Evolutionary conservation across 495 filamentous ascomycete species (phyloP).

Genomic region (Aspergillus asperescens): DNA sequence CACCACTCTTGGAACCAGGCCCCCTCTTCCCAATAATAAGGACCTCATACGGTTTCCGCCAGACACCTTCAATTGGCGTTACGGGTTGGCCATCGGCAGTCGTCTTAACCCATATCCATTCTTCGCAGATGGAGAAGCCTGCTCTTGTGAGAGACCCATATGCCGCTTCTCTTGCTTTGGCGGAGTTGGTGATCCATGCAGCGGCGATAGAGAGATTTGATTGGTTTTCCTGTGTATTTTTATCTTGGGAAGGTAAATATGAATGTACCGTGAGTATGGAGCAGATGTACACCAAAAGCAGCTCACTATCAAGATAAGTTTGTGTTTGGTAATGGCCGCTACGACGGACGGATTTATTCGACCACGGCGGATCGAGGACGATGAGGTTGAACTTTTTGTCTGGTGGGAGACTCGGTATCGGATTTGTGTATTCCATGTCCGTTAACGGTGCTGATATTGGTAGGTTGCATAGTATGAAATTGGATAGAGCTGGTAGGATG

Average conservation of each 20-base stretch:
- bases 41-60: constrained; percentile 84
- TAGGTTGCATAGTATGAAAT: constrained; percentile 43
- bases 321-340: constrained; percentile 61
- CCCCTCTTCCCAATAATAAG: constrained; percentile 59
- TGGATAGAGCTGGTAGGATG: constrained; percentile 48
- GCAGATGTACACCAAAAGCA: constrained; percentile 25
- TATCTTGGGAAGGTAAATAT: neutral
- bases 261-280: constrained; percentile 29
- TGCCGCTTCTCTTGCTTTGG: constrained; percentile 52
- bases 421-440: neutral
- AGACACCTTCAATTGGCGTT: constrained; percentile 58
- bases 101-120: constrained; percentile 91
- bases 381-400: constrained; percentile 64
- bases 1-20: neutral
- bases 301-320: constrained; percentile 30
- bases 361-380: constrained; percentile 90
- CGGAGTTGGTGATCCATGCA: constrained; percentile 87
- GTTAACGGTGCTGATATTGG: constrained; percentile 18
- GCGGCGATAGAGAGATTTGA: constrained; percentile 37
- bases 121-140: constrained; percentile 62
- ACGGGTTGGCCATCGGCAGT: constrained; percentile 67
- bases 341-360: constrained; percentile 77
- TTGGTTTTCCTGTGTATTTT: neutral
- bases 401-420: constrained; percentile 26
- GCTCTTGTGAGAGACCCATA: constrained; percentile 56